Conservation (phyloP, 2,329 filamentous ascomycete species). For the Fusarium sororula region DNA sequence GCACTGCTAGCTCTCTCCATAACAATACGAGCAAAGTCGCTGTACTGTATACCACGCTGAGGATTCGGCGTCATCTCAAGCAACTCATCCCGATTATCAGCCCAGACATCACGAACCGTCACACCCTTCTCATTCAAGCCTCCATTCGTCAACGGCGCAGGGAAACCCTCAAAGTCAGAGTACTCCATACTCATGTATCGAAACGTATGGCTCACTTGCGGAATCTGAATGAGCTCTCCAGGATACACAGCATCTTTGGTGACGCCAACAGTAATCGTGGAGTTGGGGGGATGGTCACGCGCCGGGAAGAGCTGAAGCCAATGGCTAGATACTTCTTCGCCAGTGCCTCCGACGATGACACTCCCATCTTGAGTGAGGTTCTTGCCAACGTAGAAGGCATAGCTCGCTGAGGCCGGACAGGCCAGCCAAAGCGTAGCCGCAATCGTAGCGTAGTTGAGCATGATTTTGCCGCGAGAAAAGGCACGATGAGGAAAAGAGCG, state of each 20-base stretch:
- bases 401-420: constrained; percentile 45
- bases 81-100: constrained; percentile 35
- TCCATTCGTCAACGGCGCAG: constrained; percentile 34
- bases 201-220: constrained; percentile 35
- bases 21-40: constrained; percentile 36
- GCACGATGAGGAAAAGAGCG: not conserved
- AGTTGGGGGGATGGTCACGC: constrained; percentile 51
- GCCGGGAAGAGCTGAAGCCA: constrained; percentile 58
- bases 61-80: constrained; percentile 37
- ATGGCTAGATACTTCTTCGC: constrained; percentile 58
- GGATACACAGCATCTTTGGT: constrained; percentile 33
- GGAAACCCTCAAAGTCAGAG: constrained; percentile 38
- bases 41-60: constrained; percentile 36
- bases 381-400: constrained; percentile 59
- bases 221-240: constrained; percentile 36
- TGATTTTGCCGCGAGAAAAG: not conserved
- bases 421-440: constrained; percentile 22
- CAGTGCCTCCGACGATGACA: constrained; percentile 56
- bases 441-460: constrained; percentile 13
- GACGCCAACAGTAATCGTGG: constrained; percentile 47
- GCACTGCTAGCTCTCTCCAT: constrained; percentile 36
- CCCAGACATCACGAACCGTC: constrained; percentile 37
- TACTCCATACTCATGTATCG: constrained; percentile 40
- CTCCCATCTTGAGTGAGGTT: constrained; percentile 53
- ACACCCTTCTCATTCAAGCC: constrained; percentile 38